Evolutionary conservation across 2,329 filamentous ascomycete genomes (phyloP).

Genomic region (Septoria petroselini): DNA sequence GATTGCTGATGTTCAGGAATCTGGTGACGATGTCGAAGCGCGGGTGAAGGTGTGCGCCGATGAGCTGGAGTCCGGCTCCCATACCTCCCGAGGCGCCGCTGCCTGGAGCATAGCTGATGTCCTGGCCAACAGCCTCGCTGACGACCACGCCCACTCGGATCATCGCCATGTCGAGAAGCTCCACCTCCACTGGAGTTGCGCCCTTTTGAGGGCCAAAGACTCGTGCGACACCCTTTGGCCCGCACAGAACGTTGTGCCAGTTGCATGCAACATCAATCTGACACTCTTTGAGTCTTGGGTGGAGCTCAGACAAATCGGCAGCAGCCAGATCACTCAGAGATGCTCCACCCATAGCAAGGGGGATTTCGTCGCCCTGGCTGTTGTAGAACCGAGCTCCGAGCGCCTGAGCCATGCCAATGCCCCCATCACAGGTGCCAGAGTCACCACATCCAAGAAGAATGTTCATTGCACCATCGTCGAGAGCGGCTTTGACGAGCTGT

Average conservation of each 20-base stretch:
- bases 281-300: constrained; percentile 41
- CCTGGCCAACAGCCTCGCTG: constrained; percentile 36
- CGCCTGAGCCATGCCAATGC: constrained; percentile 55
- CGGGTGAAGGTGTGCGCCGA: constrained; percentile 48
- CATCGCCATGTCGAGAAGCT: constrained; percentile 45
- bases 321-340: constrained; percentile 40
- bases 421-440: constrained; percentile 55
- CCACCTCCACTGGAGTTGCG: constrained; percentile 45
- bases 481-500: constrained; percentile 47
- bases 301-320: constrained; percentile 43
- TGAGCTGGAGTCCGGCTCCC: constrained; percentile 50
- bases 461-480: constrained; percentile 46
- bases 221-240: constrained; percentile 49
- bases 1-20: constrained; percentile 49
- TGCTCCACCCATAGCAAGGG: constrained; percentile 44
- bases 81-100: constrained; percentile 54
- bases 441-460: constrained; percentile 55
- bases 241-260: constrained; percentile 53
- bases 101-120: constrained; percentile 44
- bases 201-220: constrained; percentile 55
- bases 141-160: constrained; percentile 44
- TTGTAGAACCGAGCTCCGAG: constrained; percentile 49
- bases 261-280: constrained; percentile 53
- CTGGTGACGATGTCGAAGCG: constrained; percentile 52
- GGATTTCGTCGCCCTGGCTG: constrained; percentile 39